Percentiles rank a stretch among this genome's conserved stretches.
These are phyloP conservation scores for Blumeriella jaapii DNA, from an alignment of 2,329 filamentous ascomycete species.

Conservation along the genomic window DNA sequence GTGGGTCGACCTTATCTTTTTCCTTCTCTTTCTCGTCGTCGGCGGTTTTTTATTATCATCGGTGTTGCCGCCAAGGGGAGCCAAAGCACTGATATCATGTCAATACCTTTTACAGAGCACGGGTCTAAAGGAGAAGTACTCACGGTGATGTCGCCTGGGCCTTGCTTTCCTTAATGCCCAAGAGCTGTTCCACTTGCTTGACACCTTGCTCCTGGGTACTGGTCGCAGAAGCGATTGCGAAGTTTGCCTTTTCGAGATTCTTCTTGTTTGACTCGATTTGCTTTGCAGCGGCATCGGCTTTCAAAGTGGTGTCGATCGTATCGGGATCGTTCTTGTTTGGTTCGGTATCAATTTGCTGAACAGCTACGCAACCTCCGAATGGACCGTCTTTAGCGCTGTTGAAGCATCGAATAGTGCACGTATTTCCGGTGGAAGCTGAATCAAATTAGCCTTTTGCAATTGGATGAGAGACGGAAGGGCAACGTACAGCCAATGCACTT, in stretches of 20 bases:
- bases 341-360: constrained; percentile 40
- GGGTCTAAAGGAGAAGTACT: too few species aligned
- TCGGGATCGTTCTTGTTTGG: constrained; percentile 2
- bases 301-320: constrained; percentile 24
- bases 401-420: constrained; percentile 47
- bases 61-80: too few species aligned
- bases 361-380: constrained; percentile 46
- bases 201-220: too few species aligned
- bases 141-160: too few species aligned
- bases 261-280: constrained; percentile 40
- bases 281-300: constrained; percentile 32
- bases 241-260: constrained; percentile 37
- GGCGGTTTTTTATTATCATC: too few species aligned
- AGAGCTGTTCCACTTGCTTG: too few species aligned
- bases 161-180: too few species aligned
- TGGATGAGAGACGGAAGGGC: not conserved
- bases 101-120: too few species aligned
- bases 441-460: not conserved
- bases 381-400: constrained; percentile 45
- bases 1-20: too few species aligned
- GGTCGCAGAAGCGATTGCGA: too few species aligned
- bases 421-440: constrained; percentile 41
- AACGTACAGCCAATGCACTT: constrained; percentile 39
- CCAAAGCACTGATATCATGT: too few species aligned
- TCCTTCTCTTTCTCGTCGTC: too few species aligned